A percentile compares a stretch with the other conserved stretches of the same genome.
Conservation (phyloP, 495 filamentous ascomycete genomes). For the Penicillium mononematosum region DNA sequence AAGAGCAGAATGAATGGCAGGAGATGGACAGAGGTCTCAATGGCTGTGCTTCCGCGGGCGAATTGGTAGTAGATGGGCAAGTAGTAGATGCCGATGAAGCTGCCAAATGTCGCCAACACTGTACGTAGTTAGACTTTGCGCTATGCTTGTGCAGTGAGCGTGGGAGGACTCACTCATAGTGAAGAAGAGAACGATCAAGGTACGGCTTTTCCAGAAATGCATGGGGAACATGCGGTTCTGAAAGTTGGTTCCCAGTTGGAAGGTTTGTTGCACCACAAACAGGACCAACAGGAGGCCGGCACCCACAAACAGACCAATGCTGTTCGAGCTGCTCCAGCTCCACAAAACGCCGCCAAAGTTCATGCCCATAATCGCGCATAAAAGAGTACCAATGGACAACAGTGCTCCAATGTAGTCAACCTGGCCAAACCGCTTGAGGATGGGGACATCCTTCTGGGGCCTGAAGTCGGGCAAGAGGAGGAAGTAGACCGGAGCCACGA, state of each 20-base stretch:
- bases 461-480: slow-evolving; percentile 52
- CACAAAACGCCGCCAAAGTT: slow-evolving; percentile 55
- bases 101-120: neutral
- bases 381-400: slow-evolving; percentile 41
- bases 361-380: slow-evolving; percentile 50
- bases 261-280: slow-evolving; percentile 52
- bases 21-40: slow-evolving; percentile 53
- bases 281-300: slow-evolving; percentile 51
- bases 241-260: slow-evolving; percentile 11
- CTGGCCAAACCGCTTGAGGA: slow-evolving; percentile 37
- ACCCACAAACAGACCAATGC: slow-evolving; percentile 54
- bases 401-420: slow-evolving; percentile 35
- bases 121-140: no score
- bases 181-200: neutral
- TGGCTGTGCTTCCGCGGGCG: slow-evolving; percentile 40
- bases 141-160: no score
- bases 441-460: slow-evolving; percentile 38
- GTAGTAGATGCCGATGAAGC: slow-evolving; percentile 27
- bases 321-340: slow-evolving; percentile 50
- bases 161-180: neutral
- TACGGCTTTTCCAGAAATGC: no score
- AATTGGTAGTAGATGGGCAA: slow-evolving; percentile 63
- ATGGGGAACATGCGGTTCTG: no score
- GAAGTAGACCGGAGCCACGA: slow-evolving; percentile 55
- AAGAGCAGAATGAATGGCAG: slow-evolving; percentile 57